Evolutionary conservation across 768 basidiomycete species (phyloP), one percentile per base, ranked within the genome.

Genomic region (Naganishia vaughanmartiniae): DNA sequence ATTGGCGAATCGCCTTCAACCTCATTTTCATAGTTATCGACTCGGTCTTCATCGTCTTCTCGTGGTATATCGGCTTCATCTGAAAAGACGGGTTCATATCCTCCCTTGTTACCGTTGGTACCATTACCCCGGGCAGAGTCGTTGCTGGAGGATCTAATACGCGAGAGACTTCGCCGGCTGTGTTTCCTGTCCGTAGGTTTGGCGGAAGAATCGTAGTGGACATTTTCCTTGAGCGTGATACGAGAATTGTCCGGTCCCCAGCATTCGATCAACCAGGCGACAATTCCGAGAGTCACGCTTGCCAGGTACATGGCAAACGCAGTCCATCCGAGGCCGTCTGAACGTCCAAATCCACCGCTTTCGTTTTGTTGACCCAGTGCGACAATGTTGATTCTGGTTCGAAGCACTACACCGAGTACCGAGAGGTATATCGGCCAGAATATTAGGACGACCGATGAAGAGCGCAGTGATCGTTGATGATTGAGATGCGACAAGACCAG

Each of bases 391-490:
- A 66, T 66, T 31, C 51, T 33, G 0, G 92, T 90, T 9, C 91
- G 85, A 0, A 86, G 82, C 85, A 89, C 87, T 6, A 90, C 78
- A 14, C 81, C 75, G 0, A 87, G 74, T 0, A 82, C 83, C 19
- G 84, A 24, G 15, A 86, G 60, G 74, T 91, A 90, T 11, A 85
- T 63, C 0, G 92, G 91, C 89, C 91, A 95, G 81, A 91, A 94
- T 57, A 94, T 78, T 12, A 96, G 85, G 45, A 93, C 81, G 15
- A 87, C 77, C 0, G 89, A 84, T 0, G 91, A 91, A 0, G 93
- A 89, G 11, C 85, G 84, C 21, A 87, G 86, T 0, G 88, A 85
- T 19, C 88, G 87, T 45, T 86, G 86, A 78, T 93, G 91, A 73
- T 90, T 92, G 69, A 85, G 80, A 73, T 85, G 85, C 1, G 88